Evolutionary conservation across 192 early-diverging fungal species (phyloP), one percentile per base, ranked within the genome.

Genomic region (Powellomyces hirtus): DNA sequence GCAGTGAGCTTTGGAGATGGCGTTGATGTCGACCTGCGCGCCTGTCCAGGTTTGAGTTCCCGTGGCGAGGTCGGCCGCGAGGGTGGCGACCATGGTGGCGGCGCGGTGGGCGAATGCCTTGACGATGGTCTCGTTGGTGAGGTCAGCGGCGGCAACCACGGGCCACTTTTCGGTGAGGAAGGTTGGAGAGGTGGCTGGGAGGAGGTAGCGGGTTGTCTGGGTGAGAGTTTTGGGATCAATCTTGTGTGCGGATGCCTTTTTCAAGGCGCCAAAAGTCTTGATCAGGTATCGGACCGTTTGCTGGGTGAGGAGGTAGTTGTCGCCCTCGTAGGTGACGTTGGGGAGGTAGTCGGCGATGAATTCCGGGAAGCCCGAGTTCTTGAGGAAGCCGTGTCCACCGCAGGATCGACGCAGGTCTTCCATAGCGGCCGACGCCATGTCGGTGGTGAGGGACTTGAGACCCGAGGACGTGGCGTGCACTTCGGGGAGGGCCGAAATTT

Each of bases 251-350:
- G 70, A 22, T 6, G 42, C 34, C 46, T 65, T 65, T 65, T 83
- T 77, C 38, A 79, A 44, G 68, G 73, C 76, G 50, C 82, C 84
- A 68, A 89, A 81, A 44, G 83, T 82, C 72, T 86, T 90, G 68
- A 91, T 59, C 30, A 95, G 78, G 75, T 90, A 93, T 37, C 91
- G 89, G 36, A 85, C 79, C 16, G 89, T 90, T 80, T 95, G 93
- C 75, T 93, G 93, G 5, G 90, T 89, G 63, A 95, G 71, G 22
- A 95, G 82, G 70, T 89, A 53, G 49, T 65, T 65, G 63, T 65
- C 63, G 24, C 63, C 63, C 63, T 65, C 63, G 50, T 65, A 65
- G 1, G 63, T 65, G 36, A 65, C 63, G 22, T 65, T 65, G 2
- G 63, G 63, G 10, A 52, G 34, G 36, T 65, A 65, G 50, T 65